phyloP scores from a whole-genome alignment of 2,329 filamentous ascomycete genomes.

The Talaromyces sp. region DNA sequence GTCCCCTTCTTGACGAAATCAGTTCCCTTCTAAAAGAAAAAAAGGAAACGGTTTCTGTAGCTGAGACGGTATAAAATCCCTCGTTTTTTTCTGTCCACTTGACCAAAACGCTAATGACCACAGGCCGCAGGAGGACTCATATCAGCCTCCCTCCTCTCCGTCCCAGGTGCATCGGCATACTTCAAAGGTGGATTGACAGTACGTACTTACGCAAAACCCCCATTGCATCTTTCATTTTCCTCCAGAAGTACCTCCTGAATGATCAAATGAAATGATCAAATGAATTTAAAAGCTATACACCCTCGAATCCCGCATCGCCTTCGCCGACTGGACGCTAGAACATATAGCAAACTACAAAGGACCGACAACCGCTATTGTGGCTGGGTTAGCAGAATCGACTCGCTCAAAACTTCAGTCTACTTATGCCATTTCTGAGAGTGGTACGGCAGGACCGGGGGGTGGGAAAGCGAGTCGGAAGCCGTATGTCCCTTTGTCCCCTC shows the following conservation, averaged over 20 bases:
- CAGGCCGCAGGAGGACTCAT: slow-evolving; percentile 60
- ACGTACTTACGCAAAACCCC: no score
- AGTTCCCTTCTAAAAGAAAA: slow-evolving; percentile 50
- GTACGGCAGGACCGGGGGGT: slow-evolving; percentile 60
- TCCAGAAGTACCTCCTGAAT: no score
- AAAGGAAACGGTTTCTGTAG: slow-evolving; percentile 55
- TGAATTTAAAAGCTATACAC: slow-evolving; percentile 47
- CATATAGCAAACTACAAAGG: slow-evolving; percentile 52
- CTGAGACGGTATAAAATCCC: slow-evolving; percentile 51
- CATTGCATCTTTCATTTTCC: no score
- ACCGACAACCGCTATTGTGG: slow-evolving; percentile 55
- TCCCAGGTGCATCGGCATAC: slow-evolving; percentile 53
- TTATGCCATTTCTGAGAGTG: slow-evolving; percentile 56
- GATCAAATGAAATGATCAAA: background rate
- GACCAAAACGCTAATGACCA: background rate
- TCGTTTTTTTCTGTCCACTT: background rate
- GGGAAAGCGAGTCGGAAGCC: slow-evolving; percentile 53
- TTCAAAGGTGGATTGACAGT: slow-evolving; percentile 60
- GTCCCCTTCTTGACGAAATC: slow-evolving; percentile 46
- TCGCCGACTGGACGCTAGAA: slow-evolving; percentile 56
- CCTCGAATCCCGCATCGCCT: slow-evolving; percentile 53
- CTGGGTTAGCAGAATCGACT: slow-evolving; percentile 52
- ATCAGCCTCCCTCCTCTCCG: slow-evolving; percentile 54
- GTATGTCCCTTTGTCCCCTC: slow-evolving; percentile 25
- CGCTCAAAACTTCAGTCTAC: slow-evolving; percentile 52